Percentiles rank a stretch among this genome's conserved stretches.
Evolutionary conservation across 106 monocot species (phyloP).

Genomic region (Chionographis japonica): DNA sequence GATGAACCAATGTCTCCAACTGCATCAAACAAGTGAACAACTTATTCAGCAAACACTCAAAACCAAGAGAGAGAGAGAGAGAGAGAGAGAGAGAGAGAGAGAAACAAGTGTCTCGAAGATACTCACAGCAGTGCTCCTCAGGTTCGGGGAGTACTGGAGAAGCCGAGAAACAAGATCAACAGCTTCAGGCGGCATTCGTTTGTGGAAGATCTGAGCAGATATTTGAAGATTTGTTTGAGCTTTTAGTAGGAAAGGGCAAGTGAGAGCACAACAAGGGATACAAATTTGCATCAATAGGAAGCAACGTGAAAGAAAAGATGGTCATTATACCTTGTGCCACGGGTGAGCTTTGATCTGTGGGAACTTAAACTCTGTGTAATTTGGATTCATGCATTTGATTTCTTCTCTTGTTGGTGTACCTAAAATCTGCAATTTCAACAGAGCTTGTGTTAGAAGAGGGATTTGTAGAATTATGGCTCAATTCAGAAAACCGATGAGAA

Average conservation of each 20-base stretch:
- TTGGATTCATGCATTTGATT: conserved; percentile 44
- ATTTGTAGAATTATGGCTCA: neutral
- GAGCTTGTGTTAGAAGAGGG: neutral
- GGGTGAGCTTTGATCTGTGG: too few species aligned
- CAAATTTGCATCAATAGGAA: too few species aligned
- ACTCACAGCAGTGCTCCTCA: conserved; percentile 20
- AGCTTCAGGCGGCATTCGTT: too few species aligned
- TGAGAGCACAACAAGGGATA: neutral
- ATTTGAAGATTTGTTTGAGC: neutral
- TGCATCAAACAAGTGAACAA: conserved; percentile 13
- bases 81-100: too few species aligned
- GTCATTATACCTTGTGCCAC: too few species aligned
- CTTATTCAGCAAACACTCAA: neutral
- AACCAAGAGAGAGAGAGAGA: neutral
- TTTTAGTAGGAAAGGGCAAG: too few species aligned
- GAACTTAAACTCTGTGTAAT: neutral
- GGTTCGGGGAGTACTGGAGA: conserved; percentile 14
- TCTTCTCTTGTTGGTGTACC: conserved; percentile 34
- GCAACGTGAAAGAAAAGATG: too few species aligned
- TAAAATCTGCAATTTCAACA: conserved; percentile 9
- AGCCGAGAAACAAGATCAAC: conserved; percentile 19
- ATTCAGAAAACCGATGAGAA: too few species aligned
- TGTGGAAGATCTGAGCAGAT: neutral
- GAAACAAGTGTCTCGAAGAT: too few species aligned
- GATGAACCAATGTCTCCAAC: conserved; percentile 19